These are phyloP conservation scores for Clitopilus passeckerianus DNA, from an alignment of 768 basidiomycete genomes.

Conservation along the genomic window DNA sequence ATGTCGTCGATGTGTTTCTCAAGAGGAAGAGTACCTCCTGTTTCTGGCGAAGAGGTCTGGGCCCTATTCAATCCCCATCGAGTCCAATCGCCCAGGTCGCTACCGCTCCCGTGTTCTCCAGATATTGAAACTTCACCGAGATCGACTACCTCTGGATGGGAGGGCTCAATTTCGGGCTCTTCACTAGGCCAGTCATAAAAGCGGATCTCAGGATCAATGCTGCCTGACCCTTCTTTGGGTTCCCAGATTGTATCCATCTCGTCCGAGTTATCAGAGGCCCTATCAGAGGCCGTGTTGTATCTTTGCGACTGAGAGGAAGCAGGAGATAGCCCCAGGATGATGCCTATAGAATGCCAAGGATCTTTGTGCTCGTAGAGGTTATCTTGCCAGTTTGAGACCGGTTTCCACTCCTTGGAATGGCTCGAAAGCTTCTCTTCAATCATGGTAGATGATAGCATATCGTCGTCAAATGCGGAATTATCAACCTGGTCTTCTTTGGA, in stretches of 20 bases:
- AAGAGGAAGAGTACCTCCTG: no score
- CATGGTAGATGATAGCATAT: neutral
- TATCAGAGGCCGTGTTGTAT: neutral
- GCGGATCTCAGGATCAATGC: neutral
- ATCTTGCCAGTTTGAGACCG: conserved; percentile 3
- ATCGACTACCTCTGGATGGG: no score
- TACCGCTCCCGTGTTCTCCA: no score
- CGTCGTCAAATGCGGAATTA: neutral
- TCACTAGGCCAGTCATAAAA: neutral
- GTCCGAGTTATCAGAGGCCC: neutral
- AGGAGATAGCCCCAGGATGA: conserved; percentile 29
- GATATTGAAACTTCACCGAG: no score
- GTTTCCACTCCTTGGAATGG: neutral
- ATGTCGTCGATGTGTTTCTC: no score
- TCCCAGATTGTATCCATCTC: neutral
- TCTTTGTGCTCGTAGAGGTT: conserved; percentile 34
- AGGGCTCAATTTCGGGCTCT: neutral
- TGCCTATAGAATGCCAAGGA: conserved; percentile 40
- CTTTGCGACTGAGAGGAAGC: neutral
- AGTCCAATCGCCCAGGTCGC: no score
- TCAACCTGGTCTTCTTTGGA: neutral
- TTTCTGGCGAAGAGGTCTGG: no score
- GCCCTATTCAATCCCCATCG: no score
- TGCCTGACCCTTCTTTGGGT: neutral
- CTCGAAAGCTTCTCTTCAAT: neutral